A percentile compares a stretch with the other conserved stretches of the same genome.
These are phyloP conservation scores for Apiospora marii DNA, from an alignment of 2,329 filamentous ascomycete genomes.

Conservation along the genomic window DNA sequence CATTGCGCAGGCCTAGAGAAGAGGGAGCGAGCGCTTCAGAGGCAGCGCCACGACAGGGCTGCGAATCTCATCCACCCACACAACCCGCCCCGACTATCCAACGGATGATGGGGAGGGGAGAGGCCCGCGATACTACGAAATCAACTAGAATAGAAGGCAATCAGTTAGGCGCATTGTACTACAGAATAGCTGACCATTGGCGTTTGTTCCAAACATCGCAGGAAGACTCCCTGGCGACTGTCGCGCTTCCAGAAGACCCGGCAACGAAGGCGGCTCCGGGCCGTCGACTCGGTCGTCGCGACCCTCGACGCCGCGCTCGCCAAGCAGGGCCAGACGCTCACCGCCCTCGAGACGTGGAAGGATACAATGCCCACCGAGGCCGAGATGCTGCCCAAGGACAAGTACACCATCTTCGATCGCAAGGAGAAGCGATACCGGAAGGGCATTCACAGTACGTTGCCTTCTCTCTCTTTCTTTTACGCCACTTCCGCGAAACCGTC, in stretches of 20 bases:
- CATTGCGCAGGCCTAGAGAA: background rate
- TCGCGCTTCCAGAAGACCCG: slow-evolving; percentile 90
- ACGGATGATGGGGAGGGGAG: background rate
- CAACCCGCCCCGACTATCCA: background rate
- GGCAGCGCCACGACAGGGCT: background rate
- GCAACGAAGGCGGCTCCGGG: slow-evolving; percentile 81
- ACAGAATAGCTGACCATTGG: background rate
- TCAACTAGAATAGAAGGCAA: background rate
- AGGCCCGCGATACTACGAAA: background rate
- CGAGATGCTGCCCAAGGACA: slow-evolving; percentile 96
- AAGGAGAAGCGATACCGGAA: slow-evolving; percentile 97
- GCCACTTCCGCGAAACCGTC: background rate
- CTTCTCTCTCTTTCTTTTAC: slow-evolving; percentile 11
- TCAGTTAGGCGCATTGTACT: background rate
- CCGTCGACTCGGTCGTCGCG: slow-evolving; percentile 87
- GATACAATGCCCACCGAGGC: slow-evolving; percentile 93
- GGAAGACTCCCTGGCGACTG: slow-evolving; percentile 97
- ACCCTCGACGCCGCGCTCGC: slow-evolving; percentile 81
- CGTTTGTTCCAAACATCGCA: slow-evolving; percentile 33
- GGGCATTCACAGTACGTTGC: slow-evolving; percentile 89
- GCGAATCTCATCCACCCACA: background rate
- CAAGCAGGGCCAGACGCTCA: slow-evolving; percentile 74
- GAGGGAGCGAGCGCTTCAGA: background rate
- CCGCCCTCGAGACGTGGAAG: slow-evolving; percentile 90
- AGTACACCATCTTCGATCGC: slow-evolving; percentile 97